phyloP scores from a whole-genome alignment of 2,329 filamentous ascomycete genomes.

The Beauveria scarabaeidicola region DNA sequence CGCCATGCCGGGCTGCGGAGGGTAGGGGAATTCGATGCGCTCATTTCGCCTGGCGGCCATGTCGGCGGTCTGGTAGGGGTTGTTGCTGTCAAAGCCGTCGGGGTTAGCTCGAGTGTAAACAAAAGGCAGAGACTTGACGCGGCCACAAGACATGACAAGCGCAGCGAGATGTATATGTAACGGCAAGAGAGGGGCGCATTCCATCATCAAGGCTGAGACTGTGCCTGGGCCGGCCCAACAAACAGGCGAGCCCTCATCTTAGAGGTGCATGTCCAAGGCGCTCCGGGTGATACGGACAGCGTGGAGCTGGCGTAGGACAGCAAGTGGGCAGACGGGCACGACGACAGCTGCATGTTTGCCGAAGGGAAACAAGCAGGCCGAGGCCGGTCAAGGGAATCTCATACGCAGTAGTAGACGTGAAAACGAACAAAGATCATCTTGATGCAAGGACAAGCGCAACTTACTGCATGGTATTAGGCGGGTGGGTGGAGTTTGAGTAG shows the following conservation, averaged over 20 bases:
- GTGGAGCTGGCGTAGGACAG: background rate
- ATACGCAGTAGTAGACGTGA: background rate
- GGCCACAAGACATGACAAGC: background rate
- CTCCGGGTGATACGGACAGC: background rate
- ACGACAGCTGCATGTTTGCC: conserved; percentile 1
- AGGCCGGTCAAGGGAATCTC: background rate
- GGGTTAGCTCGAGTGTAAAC: background rate
- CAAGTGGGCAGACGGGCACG: background rate
- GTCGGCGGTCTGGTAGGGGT: conserved; percentile 41
- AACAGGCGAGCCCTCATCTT: background rate
- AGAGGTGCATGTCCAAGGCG: background rate
- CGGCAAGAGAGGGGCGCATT: background rate
- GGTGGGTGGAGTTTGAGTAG: conserved; percentile 45
- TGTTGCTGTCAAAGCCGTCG: conserved; percentile 22
- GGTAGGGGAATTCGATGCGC: conserved; percentile 35
- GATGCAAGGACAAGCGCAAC: conserved; percentile 29
- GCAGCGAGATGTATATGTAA: background rate
- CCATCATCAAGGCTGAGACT: background rate
- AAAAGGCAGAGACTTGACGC: background rate
- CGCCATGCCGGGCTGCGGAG: conserved; percentile 30
- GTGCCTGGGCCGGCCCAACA: background rate
- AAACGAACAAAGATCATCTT: background rate
- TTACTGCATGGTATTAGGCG: conserved; percentile 51
- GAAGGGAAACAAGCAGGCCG: conserved; percentile 3
- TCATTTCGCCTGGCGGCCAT: conserved; percentile 34